Conservation (phyloP, 257 asterid genomes). For the Primulina eburnea region DNA sequence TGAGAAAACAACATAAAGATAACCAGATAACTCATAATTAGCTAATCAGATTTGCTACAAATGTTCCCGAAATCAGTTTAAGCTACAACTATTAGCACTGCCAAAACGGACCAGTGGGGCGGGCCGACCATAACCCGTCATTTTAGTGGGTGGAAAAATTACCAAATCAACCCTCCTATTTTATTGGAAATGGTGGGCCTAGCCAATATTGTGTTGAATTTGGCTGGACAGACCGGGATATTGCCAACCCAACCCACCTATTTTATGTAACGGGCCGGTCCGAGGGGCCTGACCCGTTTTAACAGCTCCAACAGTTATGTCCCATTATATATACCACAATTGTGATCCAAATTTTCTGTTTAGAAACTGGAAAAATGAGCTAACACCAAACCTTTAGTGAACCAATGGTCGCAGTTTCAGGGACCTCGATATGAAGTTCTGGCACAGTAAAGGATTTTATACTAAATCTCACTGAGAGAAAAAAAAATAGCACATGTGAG, state of each 20-base stretch:
- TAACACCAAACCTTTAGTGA: constrained; percentile 38
- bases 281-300: no score
- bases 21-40: constrained; percentile 11
- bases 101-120: no score
- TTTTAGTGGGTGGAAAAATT: no score
- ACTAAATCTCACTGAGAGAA: constrained; percentile 43
- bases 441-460: constrained; percentile 56
- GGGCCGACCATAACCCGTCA: no score
- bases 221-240: no score
- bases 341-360: constrained; percentile 1
- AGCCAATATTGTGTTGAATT: no score
- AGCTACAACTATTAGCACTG: background rate
- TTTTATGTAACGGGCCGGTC: no score
- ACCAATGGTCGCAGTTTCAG: constrained; percentile 54
- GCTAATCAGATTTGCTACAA: constrained; percentile 8
- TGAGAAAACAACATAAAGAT: constrained; percentile 26
- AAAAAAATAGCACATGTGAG: background rate
- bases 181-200: no score
- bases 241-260: no score
- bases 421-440: constrained; percentile 54
- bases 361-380: constrained; percentile 13
- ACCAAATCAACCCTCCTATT: no score
- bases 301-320: background rate
- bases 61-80: background rate
- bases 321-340: background rate